Evolutionary conservation across 2,329 filamentous ascomycete genomes (phyloP).

Genomic region (Microsporum canis): DNA sequence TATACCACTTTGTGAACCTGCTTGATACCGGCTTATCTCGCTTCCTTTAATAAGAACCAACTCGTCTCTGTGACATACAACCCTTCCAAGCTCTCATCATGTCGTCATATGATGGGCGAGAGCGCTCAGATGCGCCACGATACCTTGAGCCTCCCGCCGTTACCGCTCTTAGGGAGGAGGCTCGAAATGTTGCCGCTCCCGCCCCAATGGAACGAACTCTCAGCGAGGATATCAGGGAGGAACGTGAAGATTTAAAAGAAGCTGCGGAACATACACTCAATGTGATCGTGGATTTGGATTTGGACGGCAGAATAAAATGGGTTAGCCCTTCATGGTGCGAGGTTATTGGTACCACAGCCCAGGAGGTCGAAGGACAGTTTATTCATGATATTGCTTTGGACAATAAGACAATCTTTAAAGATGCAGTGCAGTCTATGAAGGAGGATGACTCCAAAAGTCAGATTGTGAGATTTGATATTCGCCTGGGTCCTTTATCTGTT

Average conservation of each 20-base stretch:
- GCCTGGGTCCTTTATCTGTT: conserved; percentile 58
- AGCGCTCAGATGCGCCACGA: conserved; percentile 15
- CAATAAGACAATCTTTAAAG: conserved; percentile 67
- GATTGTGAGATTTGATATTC: conserved; percentile 69
- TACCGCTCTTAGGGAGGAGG: conserved; percentile 35
- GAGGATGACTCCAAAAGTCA: conserved; percentile 88
- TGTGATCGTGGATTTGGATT: conserved; percentile 84
- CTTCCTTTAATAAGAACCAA: background rate
- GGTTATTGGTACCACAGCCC: conserved; percentile 68
- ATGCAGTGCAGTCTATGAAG: conserved; percentile 78
- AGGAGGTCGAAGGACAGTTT: conserved; percentile 60
- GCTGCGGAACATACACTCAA: conserved; percentile 94
- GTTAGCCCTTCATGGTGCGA: conserved; percentile 94
- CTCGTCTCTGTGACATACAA: background rate
- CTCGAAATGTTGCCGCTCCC: conserved; percentile 22
- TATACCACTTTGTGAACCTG: background rate
- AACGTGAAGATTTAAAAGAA: conserved; percentile 86
- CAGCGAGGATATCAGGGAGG: conserved; percentile 83
- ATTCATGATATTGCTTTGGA: conserved; percentile 74
- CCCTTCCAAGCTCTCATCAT: background rate
- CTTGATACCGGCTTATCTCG: background rate
- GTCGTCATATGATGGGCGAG: conserved; percentile 29
- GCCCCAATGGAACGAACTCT: conserved; percentile 49
- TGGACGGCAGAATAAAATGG: conserved; percentile 86
- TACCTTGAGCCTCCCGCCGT: conserved; percentile 36